Evolutionary conservation across 2,329 filamentous ascomycete genomes (phyloP).

Genomic region (Incumbomyces delicatus): DNA sequence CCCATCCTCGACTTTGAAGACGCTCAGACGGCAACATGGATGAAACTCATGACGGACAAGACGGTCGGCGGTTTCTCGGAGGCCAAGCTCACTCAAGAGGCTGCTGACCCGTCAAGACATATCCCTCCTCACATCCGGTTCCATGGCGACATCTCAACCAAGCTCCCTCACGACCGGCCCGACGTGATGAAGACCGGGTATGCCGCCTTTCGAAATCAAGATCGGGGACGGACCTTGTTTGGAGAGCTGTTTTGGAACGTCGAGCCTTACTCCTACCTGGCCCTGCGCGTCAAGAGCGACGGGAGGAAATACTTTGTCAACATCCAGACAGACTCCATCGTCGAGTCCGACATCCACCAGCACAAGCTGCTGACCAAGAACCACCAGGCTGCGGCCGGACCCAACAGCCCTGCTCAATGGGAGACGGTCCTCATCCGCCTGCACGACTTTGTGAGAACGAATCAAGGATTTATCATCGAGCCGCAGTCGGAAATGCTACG

Average conservation of each 20-base stretch:
- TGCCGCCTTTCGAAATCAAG: conserved; percentile 78
- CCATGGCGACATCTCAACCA: conserved; percentile 77
- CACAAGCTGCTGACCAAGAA: conserved; percentile 61
- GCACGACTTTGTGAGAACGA: conserved; percentile 89
- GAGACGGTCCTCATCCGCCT: conserved; percentile 89
- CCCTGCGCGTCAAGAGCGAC: conserved; percentile 79
- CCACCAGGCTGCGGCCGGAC: conserved; percentile 24
- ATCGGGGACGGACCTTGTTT: conserved; percentile 69
- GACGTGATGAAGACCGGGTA: conserved; percentile 72
- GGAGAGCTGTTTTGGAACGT: conserved; percentile 81
- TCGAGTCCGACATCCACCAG: conserved; percentile 92
- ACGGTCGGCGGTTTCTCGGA: conserved; percentile 81
- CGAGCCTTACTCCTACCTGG: conserved; percentile 79
- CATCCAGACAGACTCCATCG: conserved; percentile 85
- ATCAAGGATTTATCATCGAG: conserved; percentile 83
- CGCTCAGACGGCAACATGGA: conserved; percentile 32
- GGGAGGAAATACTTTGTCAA: conserved; percentile 91
- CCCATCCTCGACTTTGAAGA: conserved; percentile 21
- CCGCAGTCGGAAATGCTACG: conserved; percentile 83
- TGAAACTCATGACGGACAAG: conserved; percentile 74
- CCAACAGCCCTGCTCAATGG: conserved; percentile 64
- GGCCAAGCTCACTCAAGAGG: conserved; percentile 58
- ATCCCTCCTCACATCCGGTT: conserved; percentile 64
- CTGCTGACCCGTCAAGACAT: conserved; percentile 29
- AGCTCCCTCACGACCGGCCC: conserved; percentile 65